Percentiles rank a stretch among this genome's conserved stretches.
Conservation (phyloP, 169 alveolate species). For the Cystoisospora suis region DNA sequence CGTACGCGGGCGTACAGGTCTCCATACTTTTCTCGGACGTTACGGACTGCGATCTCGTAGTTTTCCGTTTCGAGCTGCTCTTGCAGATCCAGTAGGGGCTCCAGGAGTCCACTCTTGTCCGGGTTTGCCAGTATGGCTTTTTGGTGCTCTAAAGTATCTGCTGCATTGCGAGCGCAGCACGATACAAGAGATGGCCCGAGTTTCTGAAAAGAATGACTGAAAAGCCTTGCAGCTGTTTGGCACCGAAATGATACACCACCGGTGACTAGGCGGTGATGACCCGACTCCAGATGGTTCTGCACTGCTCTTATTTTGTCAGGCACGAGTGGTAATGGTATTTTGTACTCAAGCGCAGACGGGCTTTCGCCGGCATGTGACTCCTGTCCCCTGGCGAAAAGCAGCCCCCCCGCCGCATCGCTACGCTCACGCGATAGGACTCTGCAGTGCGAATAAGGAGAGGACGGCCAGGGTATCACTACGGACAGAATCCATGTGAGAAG, state of each 20-base stretch:
- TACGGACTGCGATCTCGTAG: neutral
- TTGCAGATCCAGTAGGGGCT: neutral
- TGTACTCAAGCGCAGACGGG: no score
- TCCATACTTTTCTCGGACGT: neutral
- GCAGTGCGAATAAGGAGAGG: no score
- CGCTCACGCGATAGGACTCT: no score
- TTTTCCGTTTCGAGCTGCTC: neutral
- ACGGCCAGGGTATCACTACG: no score
- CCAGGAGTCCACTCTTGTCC: neutral
- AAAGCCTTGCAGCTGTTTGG: neutral
- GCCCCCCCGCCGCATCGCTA: no score
- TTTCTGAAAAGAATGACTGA: neutral
- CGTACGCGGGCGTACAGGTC: slow-evolving; percentile 3
- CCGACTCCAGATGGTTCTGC: no score
- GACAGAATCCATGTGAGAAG: no score
- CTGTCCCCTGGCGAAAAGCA: no score
- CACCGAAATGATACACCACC: slow-evolving; percentile 28
- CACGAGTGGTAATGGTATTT: no score
- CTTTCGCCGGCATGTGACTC: no score
- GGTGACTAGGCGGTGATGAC: no score
- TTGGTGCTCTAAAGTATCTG: neutral
- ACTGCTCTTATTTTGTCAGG: no score
- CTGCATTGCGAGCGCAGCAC: neutral
- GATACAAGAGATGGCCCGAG: neutral
- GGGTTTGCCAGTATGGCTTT: neutral